These are phyloP conservation scores for Angomonas ambiguus DNA, from an alignment of 208 protist genomes.

Conservation along the genomic window DNA sequence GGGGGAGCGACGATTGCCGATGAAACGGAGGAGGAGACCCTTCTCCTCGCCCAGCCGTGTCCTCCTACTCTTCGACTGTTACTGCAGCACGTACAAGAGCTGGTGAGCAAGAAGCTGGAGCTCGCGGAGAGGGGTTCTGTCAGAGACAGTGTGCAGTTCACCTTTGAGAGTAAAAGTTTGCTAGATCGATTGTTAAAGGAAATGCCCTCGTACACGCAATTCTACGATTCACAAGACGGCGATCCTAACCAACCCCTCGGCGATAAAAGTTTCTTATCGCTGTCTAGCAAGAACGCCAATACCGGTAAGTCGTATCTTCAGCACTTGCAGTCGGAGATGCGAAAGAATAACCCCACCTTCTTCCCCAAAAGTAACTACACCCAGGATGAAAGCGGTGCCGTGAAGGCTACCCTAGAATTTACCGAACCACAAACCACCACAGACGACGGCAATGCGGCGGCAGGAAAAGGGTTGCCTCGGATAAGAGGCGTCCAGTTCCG, in stretches of 20 bases:
- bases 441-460: neutral
- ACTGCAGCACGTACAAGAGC: conserved; percentile 56
- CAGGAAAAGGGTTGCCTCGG: neutral
- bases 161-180: conserved; percentile 77
- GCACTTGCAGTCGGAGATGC: neutral
- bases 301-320: neutral
- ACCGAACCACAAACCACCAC: neutral
- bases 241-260: conserved; percentile 1
- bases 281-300: neutral
- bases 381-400: neutral
- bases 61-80: conserved; percentile 78
- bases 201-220: conserved; percentile 63
- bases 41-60: conserved; percentile 71
- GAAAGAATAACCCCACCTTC: conserved; percentile 6
- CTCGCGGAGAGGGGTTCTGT: conserved; percentile 67
- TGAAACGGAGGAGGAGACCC: conserved; percentile 39
- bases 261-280: conserved; percentile 1
- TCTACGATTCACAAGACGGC: conserved; percentile 8
- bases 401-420: neutral
- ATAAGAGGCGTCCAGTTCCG: neutral
- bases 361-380: neutral
- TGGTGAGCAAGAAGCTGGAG: conserved; percentile 57
- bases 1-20: too few relatives aligned
- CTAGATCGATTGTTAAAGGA: conserved; percentile 84
- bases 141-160: conserved; percentile 65